Conservation (phyloP, 208 protist species). For the Endotrypanum monterogeii region DNA sequence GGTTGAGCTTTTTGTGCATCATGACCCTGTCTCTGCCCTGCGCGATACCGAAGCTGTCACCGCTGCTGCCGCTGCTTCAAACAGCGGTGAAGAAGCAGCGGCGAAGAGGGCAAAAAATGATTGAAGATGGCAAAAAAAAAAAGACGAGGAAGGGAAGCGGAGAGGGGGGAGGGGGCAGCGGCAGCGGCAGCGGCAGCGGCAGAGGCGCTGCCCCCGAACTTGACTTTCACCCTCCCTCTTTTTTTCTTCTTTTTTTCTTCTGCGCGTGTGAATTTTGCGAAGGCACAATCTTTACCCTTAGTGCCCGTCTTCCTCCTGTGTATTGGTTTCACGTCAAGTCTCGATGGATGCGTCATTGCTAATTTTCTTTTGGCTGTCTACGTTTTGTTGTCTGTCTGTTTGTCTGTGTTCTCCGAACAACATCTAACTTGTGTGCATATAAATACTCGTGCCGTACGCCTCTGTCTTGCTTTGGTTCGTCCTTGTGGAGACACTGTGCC, state of each 20-base stretch:
- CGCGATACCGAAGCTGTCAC: conserved; percentile 29
- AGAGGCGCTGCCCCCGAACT: no score
- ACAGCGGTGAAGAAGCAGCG: no score
- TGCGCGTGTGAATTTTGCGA: not conserved
- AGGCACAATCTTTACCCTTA: not conserved
- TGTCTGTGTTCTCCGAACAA: not conserved
- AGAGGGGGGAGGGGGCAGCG: no score
- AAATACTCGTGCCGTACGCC: not conserved
- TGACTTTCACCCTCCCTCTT: not conserved
- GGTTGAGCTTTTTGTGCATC: conserved; percentile 40
- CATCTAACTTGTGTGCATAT: not conserved
- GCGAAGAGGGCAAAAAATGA: conserved; percentile 40
- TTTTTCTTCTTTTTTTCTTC: not conserved
- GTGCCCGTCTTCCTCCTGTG: no score
- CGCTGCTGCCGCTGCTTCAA: no score
- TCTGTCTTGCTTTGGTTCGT: not conserved
- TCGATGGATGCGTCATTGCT: no score
- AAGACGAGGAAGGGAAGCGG: not conserved
- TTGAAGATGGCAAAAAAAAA: conserved; percentile 34
- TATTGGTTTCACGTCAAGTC: no score
- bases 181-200: no score
- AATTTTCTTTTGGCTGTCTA: not conserved
- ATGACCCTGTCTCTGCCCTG: conserved; percentile 29
- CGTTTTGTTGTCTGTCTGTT: no score
- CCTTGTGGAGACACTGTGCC: not conserved